Evolutionary conservation across 2,329 filamentous ascomycete genomes (phyloP).

Genomic region (Xylogone sp.): DNA sequence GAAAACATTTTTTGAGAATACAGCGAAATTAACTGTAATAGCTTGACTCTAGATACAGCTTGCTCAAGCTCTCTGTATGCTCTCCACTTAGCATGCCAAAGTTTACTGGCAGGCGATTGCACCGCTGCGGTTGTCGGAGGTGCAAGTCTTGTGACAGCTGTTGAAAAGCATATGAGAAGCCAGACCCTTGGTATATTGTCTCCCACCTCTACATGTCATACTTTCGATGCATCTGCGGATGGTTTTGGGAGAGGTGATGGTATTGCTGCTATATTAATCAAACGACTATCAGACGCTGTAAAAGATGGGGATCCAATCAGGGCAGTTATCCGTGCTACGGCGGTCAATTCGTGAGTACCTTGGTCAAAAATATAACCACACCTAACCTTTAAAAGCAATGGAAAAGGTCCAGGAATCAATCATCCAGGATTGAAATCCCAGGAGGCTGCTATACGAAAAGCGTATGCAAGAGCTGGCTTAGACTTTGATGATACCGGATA

Average conservation of each 20-base stretch:
- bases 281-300: slow-evolving; percentile 54
- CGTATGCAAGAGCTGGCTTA: slow-evolving; percentile 12
- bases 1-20: neutral
- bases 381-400: slow-evolving; percentile 41
- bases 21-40: slow-evolving; percentile 28
- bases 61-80: slow-evolving; percentile 55
- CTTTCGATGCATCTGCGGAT: slow-evolving; percentile 56
- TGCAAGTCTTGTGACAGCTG: slow-evolving; percentile 13
- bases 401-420: slow-evolving; percentile 52
- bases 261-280: slow-evolving; percentile 53
- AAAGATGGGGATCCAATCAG: slow-evolving; percentile 55
- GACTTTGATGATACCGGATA: slow-evolving; percentile 9
- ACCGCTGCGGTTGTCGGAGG: slow-evolving; percentile 19
- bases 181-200: slow-evolving; percentile 13
- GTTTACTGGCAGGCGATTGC: slow-evolving; percentile 40
- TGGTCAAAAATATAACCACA: neutral
- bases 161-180: slow-evolving; percentile 12
- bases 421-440: slow-evolving; percentile 45
- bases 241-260: slow-evolving; percentile 65
- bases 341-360: slow-evolving; percentile 34
- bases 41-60: slow-evolving; percentile 36
- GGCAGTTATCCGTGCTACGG: slow-evolving; percentile 49
- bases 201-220: slow-evolving; percentile 48
- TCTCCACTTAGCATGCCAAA: slow-evolving; percentile 48
- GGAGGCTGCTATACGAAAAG: slow-evolving; percentile 9